phyloP scores from a whole-genome alignment of 2,329 filamentous ascomycete genomes.

The Diaporthe velutina region DNA sequence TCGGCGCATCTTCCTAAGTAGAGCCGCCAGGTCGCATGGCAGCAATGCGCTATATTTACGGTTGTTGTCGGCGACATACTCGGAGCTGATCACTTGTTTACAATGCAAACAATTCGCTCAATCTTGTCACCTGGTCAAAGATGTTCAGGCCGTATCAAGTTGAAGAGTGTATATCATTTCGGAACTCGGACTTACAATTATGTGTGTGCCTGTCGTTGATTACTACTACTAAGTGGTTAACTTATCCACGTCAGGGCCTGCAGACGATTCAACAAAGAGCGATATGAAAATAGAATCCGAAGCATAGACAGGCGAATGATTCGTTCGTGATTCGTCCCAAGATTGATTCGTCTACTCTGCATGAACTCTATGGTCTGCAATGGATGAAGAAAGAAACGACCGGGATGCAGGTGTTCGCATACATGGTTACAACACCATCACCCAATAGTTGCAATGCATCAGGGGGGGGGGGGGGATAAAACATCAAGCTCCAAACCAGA shows the following conservation, averaged over 20 bases:
- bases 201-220: not conserved
- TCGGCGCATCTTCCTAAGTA: conserved; percentile 10
- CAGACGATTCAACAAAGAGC: no score
- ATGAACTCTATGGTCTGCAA: not conserved
- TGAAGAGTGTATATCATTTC: not conserved
- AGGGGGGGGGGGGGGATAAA: not conserved
- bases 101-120: not conserved
- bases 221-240: not conserved
- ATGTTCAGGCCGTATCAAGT: not conserved
- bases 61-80: not conserved
- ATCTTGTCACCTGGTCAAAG: not conserved
- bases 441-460: not conserved
- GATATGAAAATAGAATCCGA: no score
- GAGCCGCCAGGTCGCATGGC: not conserved
- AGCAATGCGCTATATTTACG: not conserved
- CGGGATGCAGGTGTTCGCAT: not conserved
- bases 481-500: not conserved
- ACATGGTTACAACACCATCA: not conserved
- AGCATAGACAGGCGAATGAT: not conserved
- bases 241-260: not conserved
- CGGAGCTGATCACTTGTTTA: not conserved
- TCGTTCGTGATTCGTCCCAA: no score
- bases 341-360: not conserved
- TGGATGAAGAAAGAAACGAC: not conserved
- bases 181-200: not conserved